phyloP scores from a whole-genome alignment of 2,329 filamentous ascomycete species.

The Myriosclerotinia duriaeana region DNA sequence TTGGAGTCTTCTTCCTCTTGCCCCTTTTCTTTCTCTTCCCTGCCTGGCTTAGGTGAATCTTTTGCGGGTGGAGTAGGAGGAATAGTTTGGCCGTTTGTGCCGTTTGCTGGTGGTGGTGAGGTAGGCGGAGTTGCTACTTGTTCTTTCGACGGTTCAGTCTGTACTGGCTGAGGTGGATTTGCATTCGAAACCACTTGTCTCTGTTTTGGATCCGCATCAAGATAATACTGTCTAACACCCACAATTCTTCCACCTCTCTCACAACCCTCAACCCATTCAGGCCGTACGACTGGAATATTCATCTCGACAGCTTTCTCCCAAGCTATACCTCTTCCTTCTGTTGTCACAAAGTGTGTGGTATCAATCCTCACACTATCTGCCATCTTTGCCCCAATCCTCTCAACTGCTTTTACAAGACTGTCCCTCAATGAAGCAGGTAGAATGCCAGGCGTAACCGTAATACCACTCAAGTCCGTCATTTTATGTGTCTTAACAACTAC shows the following conservation, averaged over 20 bases:
- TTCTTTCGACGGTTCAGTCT: conserved; percentile 30
- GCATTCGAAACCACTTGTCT: conserved; percentile 35
- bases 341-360: conserved; percentile 97
- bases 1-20: conserved; percentile 32
- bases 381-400: conserved; percentile 88
- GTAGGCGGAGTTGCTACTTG: conserved; percentile 28
- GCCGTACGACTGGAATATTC: conserved; percentile 95
- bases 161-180: conserved; percentile 26
- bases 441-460: conserved; percentile 89
- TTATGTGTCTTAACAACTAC: conserved; percentile 90
- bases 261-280: conserved; percentile 97
- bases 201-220: conserved; percentile 68
- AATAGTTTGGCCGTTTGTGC: conserved; percentile 32
- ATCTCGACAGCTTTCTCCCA: conserved; percentile 98
- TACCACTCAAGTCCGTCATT: conserved; percentile 95
- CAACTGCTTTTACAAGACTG: conserved; percentile 70
- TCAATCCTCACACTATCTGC: conserved; percentile 90
- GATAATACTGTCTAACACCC: conserved; percentile 91
- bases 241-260: conserved; percentile 90
- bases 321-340: conserved; percentile 80
- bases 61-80: conserved; percentile 39
- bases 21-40: conserved; percentile 33
- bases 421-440: conserved; percentile 73
- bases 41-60: conserved; percentile 31
- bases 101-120: conserved; percentile 33